Evolutionary conservation across 306 rosid genomes (phyloP), one percentile per base, ranked within the genome.

Genomic region (Quercus variabilis): DNA sequence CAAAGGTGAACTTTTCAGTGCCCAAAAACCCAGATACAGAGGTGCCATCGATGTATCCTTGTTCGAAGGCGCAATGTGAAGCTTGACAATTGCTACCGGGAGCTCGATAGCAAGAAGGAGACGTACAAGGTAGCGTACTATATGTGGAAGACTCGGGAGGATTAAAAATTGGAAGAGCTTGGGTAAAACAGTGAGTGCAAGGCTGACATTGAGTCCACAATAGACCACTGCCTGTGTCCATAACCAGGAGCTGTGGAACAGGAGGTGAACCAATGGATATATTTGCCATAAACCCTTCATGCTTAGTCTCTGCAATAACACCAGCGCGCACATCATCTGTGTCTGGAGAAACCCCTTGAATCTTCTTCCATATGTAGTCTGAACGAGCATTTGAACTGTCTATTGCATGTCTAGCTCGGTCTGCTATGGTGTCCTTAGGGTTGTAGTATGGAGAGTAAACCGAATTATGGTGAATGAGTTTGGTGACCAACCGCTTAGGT

Each of bases 261-360:
- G 88, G 87, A 19, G 88, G 88, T 17, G 82, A 84, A 35, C 92
- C 92, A 11, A 86, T 56, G 31, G 92, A 86, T 81, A 86, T 6
- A 52, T 82, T 86, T 21, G 83, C 90, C n/a, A 78, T 20, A 10
- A 86, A 82, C 21, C 3, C 21, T 6, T 73, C 5, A 35, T 63
- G 5, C n/a, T 78, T 68, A 0, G 10, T 26, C 43, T 56, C 88
- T 5, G 59, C 82, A 69, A 76, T 43, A 65, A 76, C 46, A 19
- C 4, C 46, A 41, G 46, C 46, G 12, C 46, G 46, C 46, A 41
- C 46, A 41, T 41, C 46, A 41, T 41, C 12, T 41, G 46, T 41
- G 46, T 41, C 46, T 41, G 8, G 12, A 41, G 46, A 8, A 41
- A 41, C 46, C 46, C 46, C 46, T 41, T 41, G 46, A 41, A 41